Conservation (phyloP, 441 rosid species). For the Metrosideros polymorpha region DNA sequence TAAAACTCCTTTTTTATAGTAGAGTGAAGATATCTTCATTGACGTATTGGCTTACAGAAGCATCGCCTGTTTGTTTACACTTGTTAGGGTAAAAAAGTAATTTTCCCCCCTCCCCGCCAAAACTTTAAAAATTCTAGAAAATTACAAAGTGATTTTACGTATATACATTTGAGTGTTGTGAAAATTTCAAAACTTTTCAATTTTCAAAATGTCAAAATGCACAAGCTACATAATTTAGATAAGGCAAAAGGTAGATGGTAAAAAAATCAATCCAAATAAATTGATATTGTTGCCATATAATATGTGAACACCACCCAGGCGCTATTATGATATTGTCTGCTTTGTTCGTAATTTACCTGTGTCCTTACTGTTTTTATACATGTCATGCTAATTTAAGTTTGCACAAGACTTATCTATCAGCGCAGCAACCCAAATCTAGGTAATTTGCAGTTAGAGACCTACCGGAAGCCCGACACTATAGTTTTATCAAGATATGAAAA, state of each 20-base stretch:
- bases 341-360: rapidly evolving
- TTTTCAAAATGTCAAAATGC: background rate
- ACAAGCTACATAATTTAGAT: background rate
- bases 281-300: background rate
- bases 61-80: background rate
- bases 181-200: background rate
- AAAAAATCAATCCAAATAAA: rapidly evolving
- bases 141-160: background rate
- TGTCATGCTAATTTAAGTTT: background rate
- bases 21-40: background rate
- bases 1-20: background rate
- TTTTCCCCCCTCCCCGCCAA: background rate
- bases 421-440: background rate
- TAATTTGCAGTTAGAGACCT: background rate
- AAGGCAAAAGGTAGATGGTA: background rate
- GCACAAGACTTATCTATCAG: rapidly evolving
- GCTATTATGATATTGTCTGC: rapidly evolving
- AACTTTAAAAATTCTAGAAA: background rate
- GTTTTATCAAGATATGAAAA: background rate
- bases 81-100: background rate
- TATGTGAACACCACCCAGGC: rapidly evolving
- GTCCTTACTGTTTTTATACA: background rate
- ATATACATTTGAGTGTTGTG: background rate
- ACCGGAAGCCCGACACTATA: background rate
- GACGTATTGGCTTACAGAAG: background rate